These are phyloP conservation scores for Arctostaphylos glauca DNA, from an alignment of 148 eudicot species.

Conservation along the genomic window DNA sequence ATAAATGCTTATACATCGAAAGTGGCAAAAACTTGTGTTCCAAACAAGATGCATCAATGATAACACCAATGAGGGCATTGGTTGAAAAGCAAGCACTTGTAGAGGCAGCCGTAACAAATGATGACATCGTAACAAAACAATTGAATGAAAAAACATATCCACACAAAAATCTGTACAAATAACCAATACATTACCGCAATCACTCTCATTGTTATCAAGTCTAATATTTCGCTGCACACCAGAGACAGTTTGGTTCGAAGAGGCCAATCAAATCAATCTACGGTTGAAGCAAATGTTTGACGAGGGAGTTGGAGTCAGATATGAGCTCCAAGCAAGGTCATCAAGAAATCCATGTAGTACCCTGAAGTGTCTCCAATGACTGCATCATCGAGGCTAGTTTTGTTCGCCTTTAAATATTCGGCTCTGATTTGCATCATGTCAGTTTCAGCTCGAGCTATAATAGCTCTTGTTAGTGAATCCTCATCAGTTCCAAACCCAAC, in stretches of 20 bases:
- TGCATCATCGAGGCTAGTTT: slow-evolving; percentile 47
- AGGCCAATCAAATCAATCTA: not conserved
- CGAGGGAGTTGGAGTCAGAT: not conserved
- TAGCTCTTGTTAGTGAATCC: slow-evolving; percentile 65
- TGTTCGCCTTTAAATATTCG: slow-evolving; percentile 39
- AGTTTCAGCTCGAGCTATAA: slow-evolving; percentile 68
- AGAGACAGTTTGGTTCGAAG: not conserved
- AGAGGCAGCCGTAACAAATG: not conserved
- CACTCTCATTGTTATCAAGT: not conserved
- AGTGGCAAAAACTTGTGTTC: no score
- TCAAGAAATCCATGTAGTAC: slow-evolving; percentile 52
- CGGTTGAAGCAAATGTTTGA: not conserved
- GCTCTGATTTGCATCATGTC: slow-evolving; percentile 58
- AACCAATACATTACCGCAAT: not conserved
- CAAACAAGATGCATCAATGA: no score
- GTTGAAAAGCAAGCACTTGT: not conserved
- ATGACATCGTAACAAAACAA: not conserved
- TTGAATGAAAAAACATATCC: not conserved
- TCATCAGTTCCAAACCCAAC: slow-evolving; percentile 73
- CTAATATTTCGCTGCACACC: slow-evolving; percentile 2
- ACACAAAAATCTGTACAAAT: not conserved
- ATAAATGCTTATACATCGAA: no score
- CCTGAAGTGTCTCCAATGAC: slow-evolving; percentile 71
- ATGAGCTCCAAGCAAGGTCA: slow-evolving; percentile 59
- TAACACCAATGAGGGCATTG: no score